Conservation (phyloP, 2,329 filamentous ascomycete genomes). For the Penicillium sp. region DNA sequence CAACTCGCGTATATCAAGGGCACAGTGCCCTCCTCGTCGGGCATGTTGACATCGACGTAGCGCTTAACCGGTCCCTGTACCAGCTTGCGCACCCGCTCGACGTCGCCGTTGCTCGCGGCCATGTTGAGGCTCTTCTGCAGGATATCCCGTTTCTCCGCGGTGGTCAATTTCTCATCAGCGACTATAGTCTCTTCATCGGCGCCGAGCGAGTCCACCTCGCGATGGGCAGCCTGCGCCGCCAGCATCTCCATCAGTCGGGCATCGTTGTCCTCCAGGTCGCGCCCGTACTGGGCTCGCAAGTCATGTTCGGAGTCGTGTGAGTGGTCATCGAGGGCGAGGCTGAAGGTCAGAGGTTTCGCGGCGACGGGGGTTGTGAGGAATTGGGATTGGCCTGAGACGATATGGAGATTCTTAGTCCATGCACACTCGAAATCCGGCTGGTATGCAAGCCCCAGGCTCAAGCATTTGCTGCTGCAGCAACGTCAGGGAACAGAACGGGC, state of each 20-base stretch:
- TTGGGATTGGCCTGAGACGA: constrained; percentile 90
- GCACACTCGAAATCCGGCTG: no score
- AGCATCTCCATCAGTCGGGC: constrained; percentile 92
- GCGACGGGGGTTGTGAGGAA: constrained; percentile 84
- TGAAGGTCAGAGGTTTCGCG: constrained; percentile 81
- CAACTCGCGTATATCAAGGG: constrained; percentile 96
- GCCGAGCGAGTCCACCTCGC: constrained; percentile 64
- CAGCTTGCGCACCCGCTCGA: constrained; percentile 73
- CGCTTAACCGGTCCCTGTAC: constrained; percentile 69
- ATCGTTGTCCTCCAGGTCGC: constrained; percentile 69
- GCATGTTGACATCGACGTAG: constrained; percentile 79
- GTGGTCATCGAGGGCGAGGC: constrained; percentile 76
- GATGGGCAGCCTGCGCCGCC: constrained; percentile 84
- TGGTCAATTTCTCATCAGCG: constrained; percentile 67
- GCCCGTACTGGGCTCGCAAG: constrained; percentile 34
- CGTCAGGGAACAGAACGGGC: background rate
- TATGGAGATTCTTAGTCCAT: no score
- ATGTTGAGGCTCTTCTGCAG: constrained; percentile 88
- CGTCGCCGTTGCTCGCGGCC: constrained; percentile 94
- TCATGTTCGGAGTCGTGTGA: constrained; percentile 62
- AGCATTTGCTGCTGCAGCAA: background rate
- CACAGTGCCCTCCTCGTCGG: constrained; percentile 93
- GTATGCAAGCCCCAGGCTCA: no score
- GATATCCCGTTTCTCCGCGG: constrained; percentile 73
- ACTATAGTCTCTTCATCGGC: constrained; percentile 79